phyloP scores from a whole-genome alignment of 176 grass and related monocot genomes.

The Triticum turgidum region DNA sequence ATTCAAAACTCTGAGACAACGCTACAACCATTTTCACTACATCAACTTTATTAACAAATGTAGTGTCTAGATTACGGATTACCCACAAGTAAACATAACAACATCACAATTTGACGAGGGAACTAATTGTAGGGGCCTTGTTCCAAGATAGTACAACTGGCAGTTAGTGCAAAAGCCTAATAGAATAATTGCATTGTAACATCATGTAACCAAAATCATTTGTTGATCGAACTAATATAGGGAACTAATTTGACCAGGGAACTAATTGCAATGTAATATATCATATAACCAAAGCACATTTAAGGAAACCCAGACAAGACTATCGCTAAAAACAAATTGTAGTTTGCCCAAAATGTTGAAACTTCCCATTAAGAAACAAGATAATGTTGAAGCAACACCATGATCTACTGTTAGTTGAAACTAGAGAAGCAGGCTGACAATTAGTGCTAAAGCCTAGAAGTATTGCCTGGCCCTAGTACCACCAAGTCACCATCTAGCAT shows the following conservation, averaged over 20 bases:
- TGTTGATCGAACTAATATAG: no score
- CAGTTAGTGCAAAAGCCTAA: no score
- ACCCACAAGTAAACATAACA: conserved; percentile 50
- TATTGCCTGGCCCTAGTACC: not conserved
- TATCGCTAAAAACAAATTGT: not conserved
- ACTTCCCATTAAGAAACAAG: not conserved
- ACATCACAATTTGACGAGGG: conserved; percentile 27
- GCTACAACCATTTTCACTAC: conserved; percentile 58
- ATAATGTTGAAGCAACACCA: conserved; percentile 8
- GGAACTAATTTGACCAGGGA: no score
- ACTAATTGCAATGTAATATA: not conserved
- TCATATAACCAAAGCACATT: not conserved
- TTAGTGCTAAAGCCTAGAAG: no score
- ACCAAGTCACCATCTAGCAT: not conserved
- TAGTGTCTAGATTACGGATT: conserved; percentile 63
- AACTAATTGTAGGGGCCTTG: not conserved
- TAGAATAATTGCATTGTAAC: not conserved
- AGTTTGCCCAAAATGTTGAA: not conserved
- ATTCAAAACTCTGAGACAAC: conserved; percentile 71
- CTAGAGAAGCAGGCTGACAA: no score
- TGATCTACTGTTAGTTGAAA: not conserved
- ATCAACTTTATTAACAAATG: conserved; percentile 70
- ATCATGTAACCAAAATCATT: not conserved
- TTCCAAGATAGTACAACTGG: no score
- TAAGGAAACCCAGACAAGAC: not conserved